Percentiles rank a stretch among this genome's conserved stretches.
Evolutionary conservation across 805 yeast species (phyloP).

Genomic region (Ogataea thermomethanolica): DNA sequence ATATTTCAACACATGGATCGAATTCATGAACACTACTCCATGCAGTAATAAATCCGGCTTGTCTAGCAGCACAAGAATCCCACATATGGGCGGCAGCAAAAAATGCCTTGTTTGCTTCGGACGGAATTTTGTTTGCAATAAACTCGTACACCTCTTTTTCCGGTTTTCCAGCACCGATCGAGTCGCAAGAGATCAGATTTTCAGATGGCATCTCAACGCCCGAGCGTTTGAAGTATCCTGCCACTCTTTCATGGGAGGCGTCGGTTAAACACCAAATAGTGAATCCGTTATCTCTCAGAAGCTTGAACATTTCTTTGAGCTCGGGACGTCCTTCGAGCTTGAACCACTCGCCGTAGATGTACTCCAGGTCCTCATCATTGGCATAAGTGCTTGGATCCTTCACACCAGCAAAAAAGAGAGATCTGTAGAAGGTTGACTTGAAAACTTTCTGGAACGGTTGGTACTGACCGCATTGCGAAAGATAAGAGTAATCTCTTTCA

Average conservation of each 20-base stretch:
- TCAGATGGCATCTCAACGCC: conserved; percentile 23
- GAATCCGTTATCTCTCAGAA: conserved; percentile 23
- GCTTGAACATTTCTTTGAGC: conserved; percentile 18
- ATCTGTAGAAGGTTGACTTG: conserved; percentile 22
- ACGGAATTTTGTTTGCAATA: conserved; percentile 20
- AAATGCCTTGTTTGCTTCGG: conserved; percentile 21
- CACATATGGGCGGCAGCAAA: conserved; percentile 30
- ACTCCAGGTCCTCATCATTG: conserved; percentile 22
- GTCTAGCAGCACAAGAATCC: conserved; percentile 27
- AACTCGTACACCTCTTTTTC: conserved; percentile 23
- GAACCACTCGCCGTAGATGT: conserved; percentile 17
- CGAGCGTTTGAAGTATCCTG: conserved; percentile 21
- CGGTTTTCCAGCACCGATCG: conserved; percentile 26
- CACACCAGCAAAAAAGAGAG: conserved; percentile 22
- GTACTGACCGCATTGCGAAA: conserved; percentile 20
- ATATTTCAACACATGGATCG: conserved; percentile 25
- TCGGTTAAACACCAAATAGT: conserved; percentile 26
- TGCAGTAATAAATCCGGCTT: conserved; percentile 26
- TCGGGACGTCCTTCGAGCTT: conserved; percentile 23
- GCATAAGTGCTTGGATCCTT: conserved; percentile 20
- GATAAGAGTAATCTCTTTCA: conserved; percentile 67
- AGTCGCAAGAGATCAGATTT: conserved; percentile 25
- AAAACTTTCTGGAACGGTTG: conserved; percentile 20
- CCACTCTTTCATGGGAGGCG: conserved; percentile 22
- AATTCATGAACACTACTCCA: conserved; percentile 25